A percentile compares a stretch with the other conserved stretches of the same genome.
phyloP scores from a whole-genome alignment of 139 green algal genomes.

The Coelastrella sp. region DNA sequence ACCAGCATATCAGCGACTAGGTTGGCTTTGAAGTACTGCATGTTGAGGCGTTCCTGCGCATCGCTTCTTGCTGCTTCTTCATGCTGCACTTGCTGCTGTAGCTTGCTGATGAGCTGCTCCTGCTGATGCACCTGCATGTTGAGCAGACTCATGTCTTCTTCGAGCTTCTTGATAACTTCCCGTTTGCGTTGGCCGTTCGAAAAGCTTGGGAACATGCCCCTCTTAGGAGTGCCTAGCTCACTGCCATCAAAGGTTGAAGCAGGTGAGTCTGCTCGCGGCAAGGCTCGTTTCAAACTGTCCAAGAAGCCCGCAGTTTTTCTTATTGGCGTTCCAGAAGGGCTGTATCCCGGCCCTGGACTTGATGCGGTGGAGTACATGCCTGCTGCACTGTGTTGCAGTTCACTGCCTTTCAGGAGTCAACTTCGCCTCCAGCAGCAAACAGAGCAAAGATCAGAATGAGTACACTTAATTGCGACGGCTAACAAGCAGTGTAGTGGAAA shows the following conservation, averaged over 20 bases:
- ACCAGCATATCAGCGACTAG: constrained; percentile 46
- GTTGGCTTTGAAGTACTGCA: constrained; percentile 48
- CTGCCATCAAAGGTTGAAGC: constrained; percentile 27
- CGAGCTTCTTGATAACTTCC: constrained; percentile 11
- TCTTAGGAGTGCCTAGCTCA: constrained; percentile 1
- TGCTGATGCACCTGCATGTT: constrained; percentile 7
- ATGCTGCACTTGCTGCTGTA: constrained; percentile 12
- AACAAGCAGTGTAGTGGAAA: too few species aligned
- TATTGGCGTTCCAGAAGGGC: background rate
- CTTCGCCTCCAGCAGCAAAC: too few species aligned
- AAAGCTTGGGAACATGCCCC: constrained; percentile 38
- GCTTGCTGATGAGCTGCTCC: background rate
- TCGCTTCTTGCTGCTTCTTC: background rate
- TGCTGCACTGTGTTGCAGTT: background rate
- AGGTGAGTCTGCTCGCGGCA: constrained; percentile 4
- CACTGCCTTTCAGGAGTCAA: too few species aligned
- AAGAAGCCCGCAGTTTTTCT: background rate
- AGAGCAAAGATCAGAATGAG: too few species aligned
- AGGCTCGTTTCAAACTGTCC: background rate
- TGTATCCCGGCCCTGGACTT: constrained; percentile 11
- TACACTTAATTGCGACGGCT: too few species aligned
- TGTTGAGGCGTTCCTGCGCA: constrained; percentile 36
- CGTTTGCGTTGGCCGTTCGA: constrained; percentile 38
- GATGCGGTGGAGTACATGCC: constrained; percentile 21
- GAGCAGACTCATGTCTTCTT: constrained; percentile 25